Percentiles rank a stretch among this genome's conserved stretches.
phyloP scores from a whole-genome alignment of 78 protist species.

The Acrasis kona region DNA sequence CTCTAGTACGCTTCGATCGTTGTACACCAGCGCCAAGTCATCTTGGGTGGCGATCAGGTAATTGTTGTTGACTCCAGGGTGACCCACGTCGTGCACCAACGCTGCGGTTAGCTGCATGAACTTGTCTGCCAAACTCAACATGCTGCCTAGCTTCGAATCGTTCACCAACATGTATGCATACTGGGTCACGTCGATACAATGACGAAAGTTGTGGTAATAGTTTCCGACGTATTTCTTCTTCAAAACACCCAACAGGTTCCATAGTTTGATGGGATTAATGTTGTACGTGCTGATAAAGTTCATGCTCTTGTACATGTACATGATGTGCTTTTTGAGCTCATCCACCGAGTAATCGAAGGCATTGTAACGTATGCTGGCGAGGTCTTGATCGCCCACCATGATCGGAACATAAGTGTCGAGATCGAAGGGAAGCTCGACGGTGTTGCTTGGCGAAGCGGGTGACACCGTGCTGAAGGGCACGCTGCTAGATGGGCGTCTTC shows the following conservation, averaged over 20 bases:
- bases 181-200: conserved; percentile 18
- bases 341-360: background rate
- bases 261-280: background rate
- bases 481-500: no score
- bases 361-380: background rate
- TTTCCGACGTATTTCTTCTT: background rate
- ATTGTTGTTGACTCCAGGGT: conserved; percentile 18
- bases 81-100: conserved; percentile 17
- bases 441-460: no score
- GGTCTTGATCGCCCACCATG: no score
- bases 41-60: conserved; percentile 2
- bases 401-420: background rate
- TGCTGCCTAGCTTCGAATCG: background rate
- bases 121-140: background rate
- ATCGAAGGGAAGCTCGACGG: background rate
- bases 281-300: background rate
- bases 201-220: conserved; percentile 18
- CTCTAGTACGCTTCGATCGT: conserved; percentile 8
- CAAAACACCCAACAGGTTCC: background rate
- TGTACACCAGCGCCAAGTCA: conserved; percentile 7
- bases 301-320: background rate
- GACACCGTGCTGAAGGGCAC: no score
- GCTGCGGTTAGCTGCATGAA: conserved; percentile 10
- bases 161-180: background rate
- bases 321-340: background rate